These are phyloP conservation scores for Taphrina deformans DNA, from an alignment of 1,139 yeast genomes.

Conservation along the genomic window DNA sequence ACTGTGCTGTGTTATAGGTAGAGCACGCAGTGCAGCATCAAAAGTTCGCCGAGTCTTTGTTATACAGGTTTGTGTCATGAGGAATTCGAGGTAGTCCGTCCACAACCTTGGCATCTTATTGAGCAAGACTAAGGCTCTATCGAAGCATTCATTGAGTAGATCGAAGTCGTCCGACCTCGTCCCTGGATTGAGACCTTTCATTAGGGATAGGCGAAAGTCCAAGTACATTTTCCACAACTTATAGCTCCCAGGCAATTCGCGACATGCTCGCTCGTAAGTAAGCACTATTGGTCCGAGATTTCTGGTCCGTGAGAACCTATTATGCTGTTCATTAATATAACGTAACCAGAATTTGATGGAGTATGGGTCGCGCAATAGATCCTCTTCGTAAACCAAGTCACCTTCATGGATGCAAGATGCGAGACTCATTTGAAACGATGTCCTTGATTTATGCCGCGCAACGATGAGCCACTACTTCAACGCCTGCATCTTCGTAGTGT, in stretches of 20 bases:
- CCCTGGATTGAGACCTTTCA: conserved; percentile 45
- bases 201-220: conserved; percentile 48
- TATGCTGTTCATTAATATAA: conserved; percentile 51
- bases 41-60: conserved; percentile 54
- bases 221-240: conserved; percentile 61
- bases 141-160: conserved; percentile 52
- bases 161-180: conserved; percentile 46
- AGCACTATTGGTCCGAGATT: conserved; percentile 48
- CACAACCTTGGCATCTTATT: conserved; percentile 57
- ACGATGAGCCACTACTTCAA: not conserved
- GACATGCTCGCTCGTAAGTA: conserved; percentile 58
- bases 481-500: not conserved
- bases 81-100: conserved; percentile 56
- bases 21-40: conserved; percentile 54
- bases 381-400: conserved; percentile 54
- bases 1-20: conserved; percentile 58
- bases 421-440: not conserved
- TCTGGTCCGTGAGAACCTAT: conserved; percentile 33
- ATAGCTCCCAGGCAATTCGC: conserved; percentile 52
- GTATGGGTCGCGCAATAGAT: conserved; percentile 51
- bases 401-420: conserved; percentile 4
- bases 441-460: not conserved
- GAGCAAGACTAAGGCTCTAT: conserved; percentile 52
- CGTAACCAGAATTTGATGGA: conserved; percentile 56
- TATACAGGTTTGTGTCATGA: conserved; percentile 50